Conservation (phyloP, 257 asterid genomes). For the Solanum ossicruentum region DNA sequence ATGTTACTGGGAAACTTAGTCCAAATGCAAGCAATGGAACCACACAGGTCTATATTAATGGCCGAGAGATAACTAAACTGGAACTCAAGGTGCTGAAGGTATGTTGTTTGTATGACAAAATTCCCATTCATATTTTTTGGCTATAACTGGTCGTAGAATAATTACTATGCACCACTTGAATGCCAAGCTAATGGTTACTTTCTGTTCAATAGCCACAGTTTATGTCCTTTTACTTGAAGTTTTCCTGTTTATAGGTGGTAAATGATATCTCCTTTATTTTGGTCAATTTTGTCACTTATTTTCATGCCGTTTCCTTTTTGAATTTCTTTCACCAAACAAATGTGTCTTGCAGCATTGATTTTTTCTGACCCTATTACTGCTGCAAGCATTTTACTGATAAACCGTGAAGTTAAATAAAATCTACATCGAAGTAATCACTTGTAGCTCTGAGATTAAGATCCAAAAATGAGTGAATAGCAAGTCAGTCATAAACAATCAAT, state of each 20-base stretch:
- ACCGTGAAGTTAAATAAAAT: neutral
- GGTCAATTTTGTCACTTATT: neutral
- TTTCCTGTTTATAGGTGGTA: neutral
- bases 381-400: neutral
- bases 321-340: neutral
- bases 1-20: constrained; percentile 78
- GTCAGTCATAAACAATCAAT: no score
- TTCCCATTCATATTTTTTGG: neutral
- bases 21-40: constrained; percentile 50
- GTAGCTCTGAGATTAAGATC: neutral
- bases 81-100: constrained; percentile 23
- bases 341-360: neutral
- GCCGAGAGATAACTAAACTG: constrained; percentile 25
- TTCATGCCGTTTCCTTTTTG: neutral
- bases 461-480: no score
- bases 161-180: neutral
- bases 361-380: neutral
- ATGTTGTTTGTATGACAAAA: neutral
- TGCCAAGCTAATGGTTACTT: neutral
- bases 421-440: neutral
- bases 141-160: neutral
- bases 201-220: neutral
- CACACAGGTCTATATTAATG: constrained; percentile 19
- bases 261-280: neutral
- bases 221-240: neutral